Percentiles rank a stretch among this genome's conserved stretches.
phyloP scores from a whole-genome alignment of 805 yeast genomes.

The Candida tallmaniae region DNA sequence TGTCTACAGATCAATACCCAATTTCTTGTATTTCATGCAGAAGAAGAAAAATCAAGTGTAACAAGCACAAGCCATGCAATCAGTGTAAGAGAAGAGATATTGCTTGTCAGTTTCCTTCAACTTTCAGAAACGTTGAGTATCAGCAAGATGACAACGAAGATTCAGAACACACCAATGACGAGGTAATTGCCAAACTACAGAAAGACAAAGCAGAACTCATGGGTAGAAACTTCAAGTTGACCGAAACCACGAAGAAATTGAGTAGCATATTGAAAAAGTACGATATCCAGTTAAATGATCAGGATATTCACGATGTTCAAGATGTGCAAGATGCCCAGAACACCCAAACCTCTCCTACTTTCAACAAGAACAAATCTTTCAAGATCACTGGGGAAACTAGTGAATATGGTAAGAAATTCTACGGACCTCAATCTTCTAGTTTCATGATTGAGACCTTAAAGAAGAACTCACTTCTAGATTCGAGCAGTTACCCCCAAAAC shows the following conservation, averaged over 20 bases:
- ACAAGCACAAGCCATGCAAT: conserved; percentile 35
- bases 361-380: conserved; percentile 2
- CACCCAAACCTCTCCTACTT: background rate
- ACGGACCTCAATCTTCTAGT: conserved; percentile 48
- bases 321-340: background rate
- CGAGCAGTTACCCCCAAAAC: conserved; percentile 6
- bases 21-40: conserved; percentile 35
- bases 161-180: background rate
- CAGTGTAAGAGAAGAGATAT: conserved; percentile 35
- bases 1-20: conserved; percentile 21
- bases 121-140: conserved; percentile 41
- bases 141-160: conserved; percentile 11
- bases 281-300: conserved; percentile 7
- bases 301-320: background rate
- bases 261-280: conserved; percentile 6
- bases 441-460: conserved; percentile 42
- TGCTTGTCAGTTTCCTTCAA: conserved; percentile 43
- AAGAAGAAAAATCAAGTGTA: conserved; percentile 32
- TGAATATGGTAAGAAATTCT: conserved; percentile 40
- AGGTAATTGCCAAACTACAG: conserved; percentile 13
- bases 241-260: conserved; percentile 12
- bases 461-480: conserved; percentile 3
- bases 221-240: conserved; percentile 16
- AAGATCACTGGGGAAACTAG: conserved; percentile 33
- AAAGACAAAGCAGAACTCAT: conserved; percentile 18